Percentiles rank a stretch among this genome's conserved stretches.
phyloP scores from a whole-genome alignment of 768 basidiomycete species.

The Termitomyces bulborhizus region DNA sequence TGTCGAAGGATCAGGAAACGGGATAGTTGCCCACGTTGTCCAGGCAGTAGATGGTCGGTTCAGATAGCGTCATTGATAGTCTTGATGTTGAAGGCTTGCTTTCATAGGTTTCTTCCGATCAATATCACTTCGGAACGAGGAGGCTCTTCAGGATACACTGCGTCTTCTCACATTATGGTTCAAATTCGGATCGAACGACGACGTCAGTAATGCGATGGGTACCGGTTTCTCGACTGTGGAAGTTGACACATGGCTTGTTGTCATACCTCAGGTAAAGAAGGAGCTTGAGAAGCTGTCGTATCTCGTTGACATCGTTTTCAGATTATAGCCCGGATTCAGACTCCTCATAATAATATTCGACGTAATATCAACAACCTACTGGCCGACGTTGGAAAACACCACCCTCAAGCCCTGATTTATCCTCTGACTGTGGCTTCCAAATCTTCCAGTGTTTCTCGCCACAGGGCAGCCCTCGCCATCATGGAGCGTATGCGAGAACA shows the following conservation, averaged over 20 bases:
- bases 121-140: conserved; percentile 82
- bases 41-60: conserved; percentile 83
- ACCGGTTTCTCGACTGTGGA: conserved; percentile 84
- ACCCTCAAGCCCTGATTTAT: conserved; percentile 97
- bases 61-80: background rate
- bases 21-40: conserved; percentile 77
- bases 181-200: conserved; percentile 87
- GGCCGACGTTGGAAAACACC: conserved; percentile 90
- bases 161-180: conserved; percentile 96
- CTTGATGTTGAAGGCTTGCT: conserved; percentile 3
- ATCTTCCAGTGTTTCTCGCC: conserved; percentile 79
- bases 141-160: conserved; percentile 91
- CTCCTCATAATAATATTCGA: conserved; percentile 80
- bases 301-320: conserved; percentile 22
- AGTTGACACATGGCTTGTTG: conserved; percentile 97
- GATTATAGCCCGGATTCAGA: conserved; percentile 99
- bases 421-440: conserved; percentile 94
- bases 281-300: background rate
- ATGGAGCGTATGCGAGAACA: conserved; percentile 95
- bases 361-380: conserved; percentile 85
- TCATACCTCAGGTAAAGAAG: conserved; percentile 84
- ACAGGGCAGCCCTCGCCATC: conserved; percentile 77
- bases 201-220: conserved; percentile 85
- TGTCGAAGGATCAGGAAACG: conserved; percentile 51
- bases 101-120: conserved; percentile 87